Conservation (phyloP, 2,329 filamentous ascomycete genomes). For the Cryphonectria radicalis region DNA sequence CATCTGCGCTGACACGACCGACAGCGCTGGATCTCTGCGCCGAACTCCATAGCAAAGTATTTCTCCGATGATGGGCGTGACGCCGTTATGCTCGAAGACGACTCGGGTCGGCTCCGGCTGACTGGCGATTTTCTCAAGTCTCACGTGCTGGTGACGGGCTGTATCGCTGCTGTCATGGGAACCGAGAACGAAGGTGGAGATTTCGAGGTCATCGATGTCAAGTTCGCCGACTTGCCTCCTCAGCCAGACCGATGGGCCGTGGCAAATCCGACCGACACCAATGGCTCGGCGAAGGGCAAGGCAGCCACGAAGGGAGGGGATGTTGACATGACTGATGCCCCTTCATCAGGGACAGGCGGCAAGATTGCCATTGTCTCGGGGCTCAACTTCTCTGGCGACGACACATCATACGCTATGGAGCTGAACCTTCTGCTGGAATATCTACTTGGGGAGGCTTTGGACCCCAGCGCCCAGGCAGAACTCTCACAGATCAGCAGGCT, state of each 20-base stretch:
- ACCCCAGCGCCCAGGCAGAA: constrained; percentile 60
- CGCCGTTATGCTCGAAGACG: constrained; percentile 90
- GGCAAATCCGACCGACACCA: constrained; percentile 50
- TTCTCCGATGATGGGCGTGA: constrained; percentile 62
- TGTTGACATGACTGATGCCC: constrained; percentile 60
- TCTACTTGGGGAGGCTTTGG: constrained; percentile 79
- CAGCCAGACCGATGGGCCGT: constrained; percentile 82
- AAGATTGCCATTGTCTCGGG: constrained; percentile 88
- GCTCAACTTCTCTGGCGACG: constrained; percentile 77
- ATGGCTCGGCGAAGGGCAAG: constrained; percentile 40
- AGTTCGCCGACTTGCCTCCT: constrained; percentile 81
- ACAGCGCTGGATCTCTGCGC: constrained; percentile 87
- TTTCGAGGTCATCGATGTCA: constrained; percentile 88
- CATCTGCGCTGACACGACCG: not conserved
- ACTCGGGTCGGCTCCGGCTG: constrained; percentile 84
- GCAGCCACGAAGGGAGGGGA: constrained; percentile 50
- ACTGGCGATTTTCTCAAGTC: constrained; percentile 71
- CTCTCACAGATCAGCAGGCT: constrained; percentile 77
- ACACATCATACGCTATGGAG: constrained; percentile 72
- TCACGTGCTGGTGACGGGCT: constrained; percentile 84
- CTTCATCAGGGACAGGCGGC: constrained; percentile 43
- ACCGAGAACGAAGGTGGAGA: constrained; percentile 92
- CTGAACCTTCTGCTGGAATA: constrained; percentile 83
- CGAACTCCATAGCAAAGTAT: constrained; percentile 78
- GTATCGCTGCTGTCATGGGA: constrained; percentile 91